phyloP scores from a whole-genome alignment of 140 eudicot species.

The Bidens hawaiensis region DNA sequence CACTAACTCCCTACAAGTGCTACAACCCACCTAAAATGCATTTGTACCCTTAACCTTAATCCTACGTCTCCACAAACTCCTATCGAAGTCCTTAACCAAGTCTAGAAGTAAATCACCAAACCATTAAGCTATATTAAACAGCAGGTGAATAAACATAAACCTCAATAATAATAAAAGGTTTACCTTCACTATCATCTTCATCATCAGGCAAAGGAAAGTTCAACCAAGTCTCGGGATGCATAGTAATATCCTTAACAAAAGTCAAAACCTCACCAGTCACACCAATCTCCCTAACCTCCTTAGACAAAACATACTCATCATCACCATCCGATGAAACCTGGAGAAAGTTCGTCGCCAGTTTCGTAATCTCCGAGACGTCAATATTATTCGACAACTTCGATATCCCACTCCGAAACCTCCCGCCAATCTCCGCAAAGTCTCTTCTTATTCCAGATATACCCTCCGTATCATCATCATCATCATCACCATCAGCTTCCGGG shows the following conservation, averaged over 20 bases:
- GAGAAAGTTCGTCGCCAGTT: constrained; percentile 66
- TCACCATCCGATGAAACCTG: constrained; percentile 60
- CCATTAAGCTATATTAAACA: not conserved
- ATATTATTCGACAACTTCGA: constrained; percentile 69
- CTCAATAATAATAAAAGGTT: not conserved
- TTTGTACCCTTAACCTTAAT: no score
- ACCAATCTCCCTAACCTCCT: constrained; percentile 50
- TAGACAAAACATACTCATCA: constrained; percentile 24
- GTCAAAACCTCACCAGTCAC: constrained; percentile 79
- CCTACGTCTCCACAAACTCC: no score
- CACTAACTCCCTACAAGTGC: no score
- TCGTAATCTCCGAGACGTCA: constrained; percentile 76
- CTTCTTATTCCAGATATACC: constrained; percentile 49
- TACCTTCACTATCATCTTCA: constrained; percentile 43
- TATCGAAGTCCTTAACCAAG: no score
- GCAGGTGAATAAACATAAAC: not conserved
- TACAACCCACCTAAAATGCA: no score
- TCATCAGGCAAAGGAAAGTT: constrained; percentile 83
- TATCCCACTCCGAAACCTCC: constrained; percentile 77
- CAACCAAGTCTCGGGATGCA: constrained; percentile 99
- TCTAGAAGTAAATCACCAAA: not conserved
- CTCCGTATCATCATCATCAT: constrained; percentile 32
- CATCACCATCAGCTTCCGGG: constrained; percentile 36
- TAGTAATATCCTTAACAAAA: constrained; percentile 65
- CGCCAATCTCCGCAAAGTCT: constrained; percentile 91